These are phyloP conservation scores for Neckera pumila DNA, from an alignment of 225 moss, liverwort and hornwort species.

Conservation along the genomic window DNA sequence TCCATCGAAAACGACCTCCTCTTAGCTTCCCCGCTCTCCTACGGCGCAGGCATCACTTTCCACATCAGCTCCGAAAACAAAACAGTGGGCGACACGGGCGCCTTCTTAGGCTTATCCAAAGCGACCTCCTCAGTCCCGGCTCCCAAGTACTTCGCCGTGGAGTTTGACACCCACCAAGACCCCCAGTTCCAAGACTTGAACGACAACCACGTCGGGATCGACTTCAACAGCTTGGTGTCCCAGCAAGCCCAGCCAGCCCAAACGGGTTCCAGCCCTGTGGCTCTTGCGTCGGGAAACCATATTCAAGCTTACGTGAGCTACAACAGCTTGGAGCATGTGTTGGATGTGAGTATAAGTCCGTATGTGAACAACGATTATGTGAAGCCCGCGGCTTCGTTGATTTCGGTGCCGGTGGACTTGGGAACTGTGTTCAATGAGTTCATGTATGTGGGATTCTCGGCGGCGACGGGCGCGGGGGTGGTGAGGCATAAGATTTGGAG, in stretches of 20 bases:
- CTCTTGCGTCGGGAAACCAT: conserved; percentile 4
- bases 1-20: conserved; percentile 9
- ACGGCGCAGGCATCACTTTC: conserved; percentile 29
- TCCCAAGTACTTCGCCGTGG: conserved; percentile 17
- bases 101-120: conserved; percentile 8
- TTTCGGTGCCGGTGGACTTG: conserved; percentile 20
- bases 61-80: conserved; percentile 13
- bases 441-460: conserved; percentile 40
- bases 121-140: background rate
- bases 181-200: conserved; percentile 23
- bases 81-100: conserved; percentile 15
- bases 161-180: conserved; percentile 39
- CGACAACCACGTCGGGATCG: conserved; percentile 38
- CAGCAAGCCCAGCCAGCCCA: background rate
- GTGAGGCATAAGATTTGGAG: conserved; percentile 32
- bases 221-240: conserved; percentile 22
- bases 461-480: conserved; percentile 8
- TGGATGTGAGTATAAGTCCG: conserved; percentile 17
- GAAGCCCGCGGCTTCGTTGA: conserved; percentile 8
- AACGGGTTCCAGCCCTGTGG: background rate
- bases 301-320: conserved; percentile 27
- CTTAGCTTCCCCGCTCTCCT: background rate
- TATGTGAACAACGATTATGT: conserved; percentile 8
- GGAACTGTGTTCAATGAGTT: background rate
- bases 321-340: conserved; percentile 12